Evolutionary conservation across 768 basidiomycete species (phyloP).

Genomic region (Amanita phalloides): DNA sequence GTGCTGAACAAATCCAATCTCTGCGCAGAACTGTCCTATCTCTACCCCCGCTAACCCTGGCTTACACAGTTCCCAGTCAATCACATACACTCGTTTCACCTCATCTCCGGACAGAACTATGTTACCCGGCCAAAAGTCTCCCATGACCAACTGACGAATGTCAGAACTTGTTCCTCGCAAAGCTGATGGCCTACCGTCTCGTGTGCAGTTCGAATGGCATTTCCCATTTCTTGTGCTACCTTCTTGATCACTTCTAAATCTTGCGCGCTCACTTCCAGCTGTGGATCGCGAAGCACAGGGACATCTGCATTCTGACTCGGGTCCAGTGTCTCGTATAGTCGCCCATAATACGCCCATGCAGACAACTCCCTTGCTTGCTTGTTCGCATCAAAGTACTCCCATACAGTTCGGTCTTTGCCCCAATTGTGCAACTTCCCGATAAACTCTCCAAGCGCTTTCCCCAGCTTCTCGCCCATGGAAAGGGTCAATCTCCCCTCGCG

Average conservation of each 20-base stretch:
- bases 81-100: constrained; percentile 32
- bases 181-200: constrained; percentile 16
- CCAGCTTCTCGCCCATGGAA: constrained; percentile 31
- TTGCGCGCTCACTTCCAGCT: constrained; percentile 24
- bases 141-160: constrained; percentile 37
- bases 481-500: constrained; percentile 19
- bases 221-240: constrained; percentile 14
- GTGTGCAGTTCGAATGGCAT: constrained; percentile 16
- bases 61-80: constrained; percentile 61
- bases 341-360: constrained; percentile 31
- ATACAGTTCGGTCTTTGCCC: constrained; percentile 23
- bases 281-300: constrained; percentile 29
- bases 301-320: constrained; percentile 15
- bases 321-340: constrained; percentile 26
- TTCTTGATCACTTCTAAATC: constrained; percentile 20
- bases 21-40: constrained; percentile 55
- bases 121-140: constrained; percentile 72
- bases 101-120: constrained; percentile 31
- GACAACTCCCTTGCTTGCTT: constrained; percentile 28
- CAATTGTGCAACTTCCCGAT: constrained; percentile 40
- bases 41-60: constrained; percentile 48
- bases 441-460: constrained; percentile 42
- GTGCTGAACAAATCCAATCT: constrained; percentile 37
- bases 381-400: constrained; percentile 27
- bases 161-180: background rate